A percentile compares a stretch with the other conserved stretches of the same genome.
Evolutionary conservation across 2,329 filamentous ascomycete species (phyloP).

Genomic region (Paraconiothyrium sp.): DNA sequence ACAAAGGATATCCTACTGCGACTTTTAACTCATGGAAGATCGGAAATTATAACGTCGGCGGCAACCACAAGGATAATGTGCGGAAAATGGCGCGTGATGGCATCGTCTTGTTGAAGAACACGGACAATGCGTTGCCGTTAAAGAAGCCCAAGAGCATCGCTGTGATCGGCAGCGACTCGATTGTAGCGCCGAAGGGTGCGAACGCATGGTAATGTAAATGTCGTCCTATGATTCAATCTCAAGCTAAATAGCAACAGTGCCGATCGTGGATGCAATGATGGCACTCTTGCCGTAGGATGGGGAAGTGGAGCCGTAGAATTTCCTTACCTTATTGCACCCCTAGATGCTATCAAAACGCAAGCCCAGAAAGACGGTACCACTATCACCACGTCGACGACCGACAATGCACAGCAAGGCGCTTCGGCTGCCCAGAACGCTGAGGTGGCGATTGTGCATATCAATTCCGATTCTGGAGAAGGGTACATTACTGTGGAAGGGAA

Average conservation of each 20-base stretch:
- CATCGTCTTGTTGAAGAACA: constrained; percentile 70
- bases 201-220: constrained; percentile 70
- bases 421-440: constrained; percentile 49
- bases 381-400: constrained; percentile 50
- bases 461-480: constrained; percentile 59
- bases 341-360: constrained; percentile 53
- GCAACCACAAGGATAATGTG: constrained; percentile 51
- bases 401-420: constrained; percentile 49
- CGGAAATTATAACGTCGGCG: constrained; percentile 51
- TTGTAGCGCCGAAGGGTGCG: constrained; percentile 75
- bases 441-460: constrained; percentile 59
- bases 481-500: constrained; percentile 59
- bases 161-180: constrained; percentile 80
- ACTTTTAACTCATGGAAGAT: constrained; percentile 59
- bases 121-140: constrained; percentile 75
- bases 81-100: constrained; percentile 57
- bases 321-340: constrained; percentile 56
- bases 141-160: constrained; percentile 69
- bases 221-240: background rate
- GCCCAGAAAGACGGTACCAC: constrained; percentile 50
- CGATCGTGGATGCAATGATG: constrained; percentile 71
- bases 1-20: constrained; percentile 54
- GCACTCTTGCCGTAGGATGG: constrained; percentile 75
- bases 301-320: constrained; percentile 65
- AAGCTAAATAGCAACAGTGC: constrained; percentile 17